These are phyloP conservation scores for Tagetes erecta DNA, from an alignment of 129 eudicot genomes.

Conservation along the genomic window DNA sequence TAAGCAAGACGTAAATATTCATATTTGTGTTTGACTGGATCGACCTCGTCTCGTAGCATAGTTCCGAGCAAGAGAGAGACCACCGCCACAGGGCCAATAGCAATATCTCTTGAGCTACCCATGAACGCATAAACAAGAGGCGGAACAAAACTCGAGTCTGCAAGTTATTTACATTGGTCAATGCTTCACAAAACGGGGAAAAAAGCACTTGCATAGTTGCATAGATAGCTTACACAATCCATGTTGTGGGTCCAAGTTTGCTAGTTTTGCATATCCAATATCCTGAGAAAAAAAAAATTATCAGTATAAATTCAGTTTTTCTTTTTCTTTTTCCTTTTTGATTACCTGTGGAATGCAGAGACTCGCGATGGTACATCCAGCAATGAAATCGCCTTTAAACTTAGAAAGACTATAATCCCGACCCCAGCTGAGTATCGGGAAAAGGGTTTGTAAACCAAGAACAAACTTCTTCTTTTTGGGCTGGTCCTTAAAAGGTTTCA, in stretches of 20 bases:
- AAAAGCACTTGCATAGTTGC: not conserved
- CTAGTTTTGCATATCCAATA: constrained; percentile 74
- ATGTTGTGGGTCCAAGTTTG: constrained; percentile 49
- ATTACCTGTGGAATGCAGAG: constrained; percentile 84
- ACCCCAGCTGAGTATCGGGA: constrained; percentile 76
- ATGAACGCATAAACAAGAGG: constrained; percentile 75
- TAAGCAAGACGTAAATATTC: constrained; percentile 73
- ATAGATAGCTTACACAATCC: constrained; percentile 57
- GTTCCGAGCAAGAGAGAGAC: constrained; percentile 71
- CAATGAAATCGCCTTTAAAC: constrained; percentile 70
- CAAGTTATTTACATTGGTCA: not conserved
- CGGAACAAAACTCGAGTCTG: constrained; percentile 81
- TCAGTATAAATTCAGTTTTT: not conserved
- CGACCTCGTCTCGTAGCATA: constrained; percentile 54
- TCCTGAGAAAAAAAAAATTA: constrained; percentile 43
- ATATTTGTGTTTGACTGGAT: constrained; percentile 41
- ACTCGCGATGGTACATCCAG: constrained; percentile 86
- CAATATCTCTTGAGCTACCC: constrained; percentile 90
- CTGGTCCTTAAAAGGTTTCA: constrained; percentile 69
- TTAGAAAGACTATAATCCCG: constrained; percentile 50
- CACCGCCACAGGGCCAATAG: constrained; percentile 86
- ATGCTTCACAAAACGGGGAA: not conserved
- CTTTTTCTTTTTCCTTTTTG: not conserved
- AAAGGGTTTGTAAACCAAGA: constrained; percentile 60
- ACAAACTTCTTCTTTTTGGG: constrained; percentile 40